phyloP scores from a whole-genome alignment of 768 basidiomycete species.

The Collybiopsis luxurians region DNA sequence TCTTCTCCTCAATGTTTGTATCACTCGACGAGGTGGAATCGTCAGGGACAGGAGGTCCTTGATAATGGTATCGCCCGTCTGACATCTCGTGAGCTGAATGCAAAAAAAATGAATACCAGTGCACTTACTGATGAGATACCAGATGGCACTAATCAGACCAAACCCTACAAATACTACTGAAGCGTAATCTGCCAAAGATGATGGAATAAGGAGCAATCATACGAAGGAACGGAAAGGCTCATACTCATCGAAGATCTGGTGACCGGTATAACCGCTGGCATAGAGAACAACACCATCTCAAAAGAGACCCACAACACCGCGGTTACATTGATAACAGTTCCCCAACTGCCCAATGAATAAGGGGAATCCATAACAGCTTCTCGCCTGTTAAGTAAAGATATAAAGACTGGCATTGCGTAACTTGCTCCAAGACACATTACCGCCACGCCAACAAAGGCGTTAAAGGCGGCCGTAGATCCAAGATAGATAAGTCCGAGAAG shows the following conservation, averaged over 20 bases:
- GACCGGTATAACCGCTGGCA: slow-evolving; percentile 62
- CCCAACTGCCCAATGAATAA: slow-evolving; percentile 45
- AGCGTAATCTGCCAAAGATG: slow-evolving; percentile 52
- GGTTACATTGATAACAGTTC: slow-evolving; percentile 42
- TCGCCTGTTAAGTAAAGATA: slow-evolving; percentile 45
- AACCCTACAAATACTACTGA: slow-evolving; percentile 68
- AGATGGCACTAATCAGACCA: slow-evolving; percentile 50
- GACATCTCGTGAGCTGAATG: background rate
- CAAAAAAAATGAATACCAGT: background rate
- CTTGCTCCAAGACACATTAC: slow-evolving; percentile 65
- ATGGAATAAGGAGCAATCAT: slow-evolving; percentile 12
- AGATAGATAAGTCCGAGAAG: slow-evolving; percentile 63
- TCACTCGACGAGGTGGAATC: slow-evolving; percentile 3
- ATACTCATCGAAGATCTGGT: slow-evolving; percentile 47
- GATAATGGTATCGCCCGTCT: slow-evolving; percentile 37
- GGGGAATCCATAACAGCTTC: slow-evolving; percentile 46
- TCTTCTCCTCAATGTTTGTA: background rate
- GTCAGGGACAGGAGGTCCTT: slow-evolving; percentile 37
- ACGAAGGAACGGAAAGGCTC: slow-evolving; percentile 11
- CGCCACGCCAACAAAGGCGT: slow-evolving; percentile 64
- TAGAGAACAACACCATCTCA: slow-evolving; percentile 64
- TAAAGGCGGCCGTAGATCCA: slow-evolving; percentile 61
- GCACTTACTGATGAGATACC: slow-evolving; percentile 57
- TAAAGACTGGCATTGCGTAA: slow-evolving; percentile 60
- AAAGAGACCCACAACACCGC: slow-evolving; percentile 44